phyloP scores from a whole-genome alignment of 306 rosid species.

The Quercus bicolor region DNA sequence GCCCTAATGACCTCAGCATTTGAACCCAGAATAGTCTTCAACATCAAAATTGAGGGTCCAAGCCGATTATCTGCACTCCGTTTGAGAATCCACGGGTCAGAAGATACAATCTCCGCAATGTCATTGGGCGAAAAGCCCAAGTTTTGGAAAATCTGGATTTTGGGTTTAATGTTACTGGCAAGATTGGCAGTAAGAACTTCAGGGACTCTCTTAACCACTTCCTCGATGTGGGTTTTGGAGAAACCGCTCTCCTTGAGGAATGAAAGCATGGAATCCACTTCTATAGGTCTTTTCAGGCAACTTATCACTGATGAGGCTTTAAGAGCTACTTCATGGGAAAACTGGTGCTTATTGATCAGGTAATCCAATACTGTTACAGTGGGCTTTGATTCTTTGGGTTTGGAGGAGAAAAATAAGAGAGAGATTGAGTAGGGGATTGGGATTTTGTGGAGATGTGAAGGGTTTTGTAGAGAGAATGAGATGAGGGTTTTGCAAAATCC shows the following conservation, averaged over 20 bases:
- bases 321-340: slow-evolving; percentile 24
- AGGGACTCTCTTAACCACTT: slow-evolving; percentile 11
- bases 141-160: slow-evolving; percentile 35
- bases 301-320: slow-evolving; percentile 18
- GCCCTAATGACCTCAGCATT: slow-evolving; percentile 11
- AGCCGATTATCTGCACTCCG: slow-evolving; percentile 11
- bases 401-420: slow-evolving; percentile 17
- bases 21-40: slow-evolving; percentile 32
- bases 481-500: neutral
- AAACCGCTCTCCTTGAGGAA: slow-evolving; percentile 25
- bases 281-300: slow-evolving; percentile 11
- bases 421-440: slow-evolving; percentile 13
- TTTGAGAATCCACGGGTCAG: slow-evolving; percentile 27
- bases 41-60: slow-evolving; percentile 13
- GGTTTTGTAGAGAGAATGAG: slow-evolving; percentile 1
- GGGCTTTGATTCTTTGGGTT: neutral
- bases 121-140: slow-evolving; percentile 20
- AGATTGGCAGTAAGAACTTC: slow-evolving; percentile 15
- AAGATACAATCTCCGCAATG: slow-evolving; percentile 21
- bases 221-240: slow-evolving; percentile 30
- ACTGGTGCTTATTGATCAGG: slow-evolving; percentile 30
- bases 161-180: slow-evolving; percentile 24
- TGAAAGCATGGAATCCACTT: slow-evolving; percentile 15
- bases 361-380: neutral
- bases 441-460: neutral